Conservation (phyloP, 805 yeast genomes). For the Zygotorulaspora chibaensis region DNA sequence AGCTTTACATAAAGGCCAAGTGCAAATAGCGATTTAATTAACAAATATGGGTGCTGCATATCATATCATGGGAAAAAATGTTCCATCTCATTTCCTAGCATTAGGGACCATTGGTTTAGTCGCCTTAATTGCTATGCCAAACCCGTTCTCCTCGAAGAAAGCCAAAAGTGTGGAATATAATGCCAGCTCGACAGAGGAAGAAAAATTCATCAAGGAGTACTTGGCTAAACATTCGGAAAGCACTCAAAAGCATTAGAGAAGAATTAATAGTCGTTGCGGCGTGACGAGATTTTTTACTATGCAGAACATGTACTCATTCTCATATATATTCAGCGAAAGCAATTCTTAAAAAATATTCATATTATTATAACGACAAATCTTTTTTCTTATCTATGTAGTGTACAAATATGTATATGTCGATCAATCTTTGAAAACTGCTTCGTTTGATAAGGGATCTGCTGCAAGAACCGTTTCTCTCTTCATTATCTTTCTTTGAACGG, state of each 20-base stretch:
- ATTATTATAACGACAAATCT: neutral
- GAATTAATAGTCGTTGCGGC: neutral
- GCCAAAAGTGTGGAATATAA: slow-evolving; percentile 63
- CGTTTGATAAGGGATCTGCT: slow-evolving; percentile 80
- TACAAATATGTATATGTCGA: slow-evolving; percentile 12
- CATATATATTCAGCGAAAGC: slow-evolving; percentile 6
- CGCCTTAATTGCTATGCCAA: slow-evolving; percentile 59
- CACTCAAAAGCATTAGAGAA: slow-evolving; percentile 4
- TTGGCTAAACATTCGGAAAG: slow-evolving; percentile 40
- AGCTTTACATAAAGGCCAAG: neutral
- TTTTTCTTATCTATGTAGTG: neutral
- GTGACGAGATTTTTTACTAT: neutral
- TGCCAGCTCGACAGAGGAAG: slow-evolving; percentile 84
- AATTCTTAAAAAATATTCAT: neutral
- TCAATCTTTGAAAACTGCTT: slow-evolving; percentile 55
- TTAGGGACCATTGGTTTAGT: slow-evolving; percentile 75
- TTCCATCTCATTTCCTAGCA: slow-evolving; percentile 81
- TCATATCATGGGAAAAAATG: slow-evolving; percentile 75
- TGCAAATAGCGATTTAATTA: neutral
- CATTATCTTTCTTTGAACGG: slow-evolving; percentile 68
- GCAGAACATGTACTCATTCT: neutral
- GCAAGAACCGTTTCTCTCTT: slow-evolving; percentile 69
- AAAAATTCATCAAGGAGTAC: slow-evolving; percentile 75
- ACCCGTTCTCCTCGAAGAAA: slow-evolving; percentile 57
- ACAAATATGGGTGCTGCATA: slow-evolving; percentile 75